Conservation (phyloP, 2,329 filamentous ascomycete genomes). For the Pseudogymnoascus destructans region DNA sequence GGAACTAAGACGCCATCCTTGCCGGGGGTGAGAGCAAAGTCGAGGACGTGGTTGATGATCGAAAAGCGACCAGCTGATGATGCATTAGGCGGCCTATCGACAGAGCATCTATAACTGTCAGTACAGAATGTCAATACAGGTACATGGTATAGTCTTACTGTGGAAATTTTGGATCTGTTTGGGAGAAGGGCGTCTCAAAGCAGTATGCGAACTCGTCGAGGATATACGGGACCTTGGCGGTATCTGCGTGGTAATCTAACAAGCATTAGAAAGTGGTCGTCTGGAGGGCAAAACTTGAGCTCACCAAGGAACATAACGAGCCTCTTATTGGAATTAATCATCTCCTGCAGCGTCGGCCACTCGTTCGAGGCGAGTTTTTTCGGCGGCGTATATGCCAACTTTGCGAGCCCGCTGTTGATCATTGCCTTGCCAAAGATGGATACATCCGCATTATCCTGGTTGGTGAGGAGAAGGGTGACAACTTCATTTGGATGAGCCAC, state of each 20-base stretch:
- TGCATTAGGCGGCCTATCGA: conserved; percentile 45
- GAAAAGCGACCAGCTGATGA: conserved; percentile 37
- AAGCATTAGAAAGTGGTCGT: not conserved
- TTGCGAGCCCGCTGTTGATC: conserved; percentile 16
- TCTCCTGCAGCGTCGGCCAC: conserved; percentile 56
- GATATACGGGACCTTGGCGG: conserved; percentile 43
- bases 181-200: conserved; percentile 62
- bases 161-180: conserved; percentile 44
- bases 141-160: not conserved
- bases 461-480: conserved; percentile 49
- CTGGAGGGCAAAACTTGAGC: conserved; percentile 12
- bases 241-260: conserved; percentile 47
- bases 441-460: conserved; percentile 42
- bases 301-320: conserved; percentile 59
- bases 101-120: conserved; percentile 38
- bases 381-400: conserved; percentile 22
- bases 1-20: conserved; percentile 35
- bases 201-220: conserved; percentile 51
- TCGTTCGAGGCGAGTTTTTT: conserved; percentile 32
- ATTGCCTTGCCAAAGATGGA: conserved; percentile 35
- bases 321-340: conserved; percentile 50
- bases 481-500: conserved; percentile 46
- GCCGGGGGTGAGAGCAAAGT: conserved; percentile 29
- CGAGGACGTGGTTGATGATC: conserved; percentile 52
- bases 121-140: not conserved